Evolutionary conservation across 164 flowering plant genomes (phyloP), one percentile per base, ranked within the genome.

Genomic region (Chimonanthus praecox): DNA sequence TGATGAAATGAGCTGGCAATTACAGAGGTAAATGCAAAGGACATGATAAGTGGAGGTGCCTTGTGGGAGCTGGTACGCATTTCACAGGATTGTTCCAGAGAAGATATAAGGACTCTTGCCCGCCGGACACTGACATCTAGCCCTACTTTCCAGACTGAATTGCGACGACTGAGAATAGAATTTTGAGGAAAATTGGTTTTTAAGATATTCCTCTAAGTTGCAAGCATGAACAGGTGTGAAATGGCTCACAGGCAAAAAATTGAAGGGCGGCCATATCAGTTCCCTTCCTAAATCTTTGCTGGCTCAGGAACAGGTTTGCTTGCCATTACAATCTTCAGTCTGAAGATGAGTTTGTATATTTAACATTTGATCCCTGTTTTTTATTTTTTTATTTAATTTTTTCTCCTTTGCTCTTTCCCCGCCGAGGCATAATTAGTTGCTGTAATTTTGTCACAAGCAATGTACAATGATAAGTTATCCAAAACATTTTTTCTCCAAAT

Each of bases 51-150:
- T 69, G 96, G 89, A 64, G 98, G 99, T 65, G 98, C 99, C 33
- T 72, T 95, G 33, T 91, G 94, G 94, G 99, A 95, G 78, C 86
- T 95, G 72, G 97, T 92, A 70, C 93, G 98, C 51, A 93, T 95
- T 60, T 88, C 97, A 6, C 84, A 89, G 54, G 97, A 95, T 68
- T 93, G 96, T 79, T 84, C 99, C 7, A 78, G 97, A 11, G 97
- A 92, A 68, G 99, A 95, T 78, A 90, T 95, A 73, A 83, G 94
- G 76, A 85, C 77, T 75, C 97, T 93, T 66, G 99, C 98, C 3
- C 84, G 79, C 47, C 79, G 85, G 48, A 90, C 91, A 11, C 78
- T 95, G 44, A 82, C 79, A 73, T 84, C 92, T 2, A 93, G 89
- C 80, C 89, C 97, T 16, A 76, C 84, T 21, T 93, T 95, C 80